Evolutionary conservation across 345 rosid species (phyloP), one percentile per base, ranked within the genome.

Genomic region (Eucalyptus fibrosa): DNA sequence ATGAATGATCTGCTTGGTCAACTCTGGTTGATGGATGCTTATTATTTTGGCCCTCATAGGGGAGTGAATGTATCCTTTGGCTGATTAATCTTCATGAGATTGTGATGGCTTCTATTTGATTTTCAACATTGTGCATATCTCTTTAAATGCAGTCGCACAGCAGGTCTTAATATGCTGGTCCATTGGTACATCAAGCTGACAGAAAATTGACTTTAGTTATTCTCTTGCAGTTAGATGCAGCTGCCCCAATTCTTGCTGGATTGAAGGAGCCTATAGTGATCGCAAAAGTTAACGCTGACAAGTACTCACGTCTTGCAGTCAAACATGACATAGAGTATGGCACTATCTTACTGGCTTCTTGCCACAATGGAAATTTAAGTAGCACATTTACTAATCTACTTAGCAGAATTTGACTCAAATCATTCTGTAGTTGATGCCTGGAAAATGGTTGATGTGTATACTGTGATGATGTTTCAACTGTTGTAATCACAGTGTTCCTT

Each of bases 251-350:
- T 90, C 97, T 97, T 89, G 94, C 97, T 50, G 92, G 89, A 90
- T 89, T 95, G 90, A 98, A 95, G 89, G 91, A 95, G 91, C 98
- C 99, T n/a, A 90, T 98, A 28, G 93, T 95, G 85, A 92, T 98
- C 86, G 99, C 98, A 3, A 98, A 98, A 96, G 91, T 98, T 19
- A 87, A 98, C 93, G 99, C 98, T 87, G 99, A 97, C 89, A 98
- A 95, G 91, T 95, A 92, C 87, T 91, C 94, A 21, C 93, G 93
- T 34, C 94, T 98, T 42, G 96, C 96, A 15, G 89, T 94, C 88
- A 98, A 97, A 94, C 94, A 94, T 86, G 97, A 96, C 45, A 91
- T 98, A 83, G 97, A 95, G 99, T 97, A 95, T 88, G 97, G 89
- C 30, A 86, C 89, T 51, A 37, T 87, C 47, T 18, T 6, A 23